Evolutionary conservation across 441 rosid genomes (phyloP).

Genomic region (Corymbia calophylla): DNA sequence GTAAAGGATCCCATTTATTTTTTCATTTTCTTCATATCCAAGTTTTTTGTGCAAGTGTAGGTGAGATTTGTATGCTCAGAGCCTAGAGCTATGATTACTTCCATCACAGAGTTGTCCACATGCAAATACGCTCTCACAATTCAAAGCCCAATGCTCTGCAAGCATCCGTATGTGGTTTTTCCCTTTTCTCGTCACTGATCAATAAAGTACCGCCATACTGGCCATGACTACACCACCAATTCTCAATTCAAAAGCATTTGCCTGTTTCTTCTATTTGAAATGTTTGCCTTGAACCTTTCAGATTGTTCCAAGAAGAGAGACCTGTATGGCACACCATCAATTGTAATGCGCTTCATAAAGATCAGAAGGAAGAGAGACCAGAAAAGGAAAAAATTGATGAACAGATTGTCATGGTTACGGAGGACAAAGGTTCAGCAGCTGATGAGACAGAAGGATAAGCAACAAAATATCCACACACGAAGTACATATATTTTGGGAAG

Average conservation of each 20-base stretch:
- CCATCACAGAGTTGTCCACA: conserved; percentile 89
- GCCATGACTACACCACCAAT: neutral
- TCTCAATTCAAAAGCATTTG: neutral
- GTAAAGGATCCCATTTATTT: neutral
- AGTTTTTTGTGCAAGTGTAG: conserved; percentile 26
- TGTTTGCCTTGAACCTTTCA: conserved; percentile 15
- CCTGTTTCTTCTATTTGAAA: conserved; percentile 1
- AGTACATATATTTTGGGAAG: neutral
- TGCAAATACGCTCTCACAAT: conserved; percentile 92
- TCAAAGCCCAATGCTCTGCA: conserved; percentile 81
- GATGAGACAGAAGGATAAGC: conserved; percentile 16
- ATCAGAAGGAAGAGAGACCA: conserved; percentile 26
- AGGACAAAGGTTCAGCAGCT: conserved; percentile 19
- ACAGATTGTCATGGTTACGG: conserved; percentile 36
- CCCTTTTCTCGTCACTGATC: neutral
- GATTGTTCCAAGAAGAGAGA: conserved; percentile 88
- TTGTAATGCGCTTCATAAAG: conserved; percentile 60
- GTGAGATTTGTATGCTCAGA: conserved; percentile 95
- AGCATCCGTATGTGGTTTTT: conserved; percentile 64
- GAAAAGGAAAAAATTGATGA: conserved; percentile 22
- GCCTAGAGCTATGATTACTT: conserved; percentile 82
- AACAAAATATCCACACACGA: neutral
- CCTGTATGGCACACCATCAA: conserved; percentile 81
- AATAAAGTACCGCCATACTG: neutral
- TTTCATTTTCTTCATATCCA: neutral